phyloP scores from a whole-genome alignment of 306 rosid species.

The Cucurbita argyrosperma region DNA sequence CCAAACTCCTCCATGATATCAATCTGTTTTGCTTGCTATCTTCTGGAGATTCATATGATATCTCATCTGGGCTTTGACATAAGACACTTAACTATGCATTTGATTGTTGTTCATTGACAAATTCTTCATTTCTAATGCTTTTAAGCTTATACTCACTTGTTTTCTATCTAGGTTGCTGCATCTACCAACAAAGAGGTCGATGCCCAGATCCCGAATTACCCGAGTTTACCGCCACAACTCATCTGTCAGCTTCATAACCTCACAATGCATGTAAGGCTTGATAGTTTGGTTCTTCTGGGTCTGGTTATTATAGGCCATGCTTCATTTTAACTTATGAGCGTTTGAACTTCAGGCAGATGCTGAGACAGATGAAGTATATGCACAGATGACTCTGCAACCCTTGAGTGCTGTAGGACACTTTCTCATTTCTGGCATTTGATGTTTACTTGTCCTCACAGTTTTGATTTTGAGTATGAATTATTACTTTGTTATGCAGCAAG shows the following conservation, averaged over 20 bases:
- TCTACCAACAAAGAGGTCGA: slow-evolving; percentile 93
- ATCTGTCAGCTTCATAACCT: slow-evolving; percentile 92
- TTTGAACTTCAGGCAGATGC: slow-evolving; percentile 66
- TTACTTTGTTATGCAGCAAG: slow-evolving; percentile 43
- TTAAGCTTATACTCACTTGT: not conserved
- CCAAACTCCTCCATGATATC: not conserved
- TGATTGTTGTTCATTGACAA: not conserved
- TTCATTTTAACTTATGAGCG: not conserved
- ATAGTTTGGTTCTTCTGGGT: slow-evolving; percentile 4
- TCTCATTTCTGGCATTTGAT: slow-evolving; percentile 2
- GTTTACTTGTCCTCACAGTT: not conserved
- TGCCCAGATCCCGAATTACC: slow-evolving; percentile 74
- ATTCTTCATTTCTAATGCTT: not conserved
- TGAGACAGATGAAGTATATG: slow-evolving; percentile 89
- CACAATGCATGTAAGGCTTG: slow-evolving; percentile 82
- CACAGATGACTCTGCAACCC: slow-evolving; percentile 96
- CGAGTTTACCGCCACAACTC: slow-evolving; percentile 88
- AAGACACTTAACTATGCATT: no score
- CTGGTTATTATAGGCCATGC: not conserved
- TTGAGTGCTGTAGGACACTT: slow-evolving; percentile 49
- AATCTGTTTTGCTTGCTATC: not conserved
- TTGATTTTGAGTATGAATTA: not conserved
- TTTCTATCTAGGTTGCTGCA: slow-evolving; percentile 60
- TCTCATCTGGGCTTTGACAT: not conserved
- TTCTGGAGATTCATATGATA: not conserved